Base-by-base conservation (phyloP, 2,329 filamentous ascomycete genomes). In the Sporothrix dimorphospora region DNA sequence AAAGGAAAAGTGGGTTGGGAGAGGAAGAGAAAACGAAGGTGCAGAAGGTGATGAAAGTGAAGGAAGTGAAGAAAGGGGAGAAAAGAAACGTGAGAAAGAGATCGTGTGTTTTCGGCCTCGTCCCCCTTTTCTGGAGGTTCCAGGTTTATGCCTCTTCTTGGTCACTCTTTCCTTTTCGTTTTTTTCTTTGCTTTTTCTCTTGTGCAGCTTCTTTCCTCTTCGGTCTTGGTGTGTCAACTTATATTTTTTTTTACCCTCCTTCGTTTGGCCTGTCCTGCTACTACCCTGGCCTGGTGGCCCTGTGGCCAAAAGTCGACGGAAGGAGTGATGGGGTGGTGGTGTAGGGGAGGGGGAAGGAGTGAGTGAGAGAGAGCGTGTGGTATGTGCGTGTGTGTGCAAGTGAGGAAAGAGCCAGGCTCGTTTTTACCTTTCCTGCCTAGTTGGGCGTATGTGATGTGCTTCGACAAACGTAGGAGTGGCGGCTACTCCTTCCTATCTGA, bases 391-490 rank as follows among this genome's bases (percentile, higher is more conserved):
- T 24, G n/a, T n/a, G 16, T 61, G 45, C 42, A 27, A 49, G 63
- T 67, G 24, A 65, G 63, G 63, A 67, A 67, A 49, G 63, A 49
- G 63, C 63, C 19, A 30, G 61, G 61, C 40, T 47, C 4, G 42
- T 4, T 21, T 34, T 67, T 67, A 51, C 63, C 63, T 47, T 67
- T 67, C 63, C 63, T 67, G 63, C 63, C 63, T 67, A 67, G 63
- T 67, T 67, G 63, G 63, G 63, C 63, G 42, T 30, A 49, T 67
- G 63, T 47, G 61, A n/a, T n/a, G 63, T 47, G 61, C 24, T 40
- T 65, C 38, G 21, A 45, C 11, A 19, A 61, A 40, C 2, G 9
- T 21, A 40, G 57, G 30, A 61, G 59, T 45, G 38, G 40, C 61
- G 63, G 63, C 42, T 67, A 49, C 63, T 49, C 63, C 63, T 67